Conservation (phyloP, 2,329 filamentous ascomycete species). For the Penicillium sp. region DNA sequence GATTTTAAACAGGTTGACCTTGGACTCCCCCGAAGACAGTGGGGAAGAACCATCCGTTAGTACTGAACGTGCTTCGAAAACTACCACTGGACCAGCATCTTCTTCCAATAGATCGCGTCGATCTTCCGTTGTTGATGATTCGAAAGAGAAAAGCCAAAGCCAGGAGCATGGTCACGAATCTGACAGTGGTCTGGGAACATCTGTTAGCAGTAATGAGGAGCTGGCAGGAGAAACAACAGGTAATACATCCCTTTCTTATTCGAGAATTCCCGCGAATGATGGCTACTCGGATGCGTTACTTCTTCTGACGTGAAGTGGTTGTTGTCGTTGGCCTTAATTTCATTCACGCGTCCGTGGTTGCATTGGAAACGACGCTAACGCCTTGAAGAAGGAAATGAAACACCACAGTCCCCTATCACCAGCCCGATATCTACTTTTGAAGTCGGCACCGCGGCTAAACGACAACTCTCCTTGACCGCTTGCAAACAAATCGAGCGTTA, state of each 20-base stretch:
- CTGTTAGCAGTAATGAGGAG: conserved; percentile 62
- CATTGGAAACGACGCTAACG: conserved; percentile 10
- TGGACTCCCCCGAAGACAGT: conserved; percentile 47
- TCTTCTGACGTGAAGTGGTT: no score
- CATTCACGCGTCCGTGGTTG: conserved; percentile 7
- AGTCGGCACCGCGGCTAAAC: conserved; percentile 50
- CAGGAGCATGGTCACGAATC: conserved; percentile 70
- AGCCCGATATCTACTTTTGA: conserved; percentile 56
- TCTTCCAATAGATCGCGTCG: conserved; percentile 28
- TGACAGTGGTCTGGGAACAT: conserved; percentile 86
- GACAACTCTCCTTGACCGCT: conserved; percentile 67
- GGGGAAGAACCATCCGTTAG: conserved; percentile 15
- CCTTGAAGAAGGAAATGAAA: conserved; percentile 19
- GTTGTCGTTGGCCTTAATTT: no score
- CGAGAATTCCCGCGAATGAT: not conserved
- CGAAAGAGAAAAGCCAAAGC: conserved; percentile 20
- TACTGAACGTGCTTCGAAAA: conserved; percentile 56
- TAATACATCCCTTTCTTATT: conserved; percentile 24
- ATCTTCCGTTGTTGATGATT: not conserved
- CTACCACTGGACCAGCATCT: conserved; percentile 33
- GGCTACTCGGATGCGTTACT: not conserved
- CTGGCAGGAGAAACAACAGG: conserved; percentile 41
- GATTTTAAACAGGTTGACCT: conserved; percentile 66
- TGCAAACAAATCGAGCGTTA: conserved; percentile 76
- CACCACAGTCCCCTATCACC: conserved; percentile 58